A percentile compares a stretch with the other conserved stretches of the same genome.
These are phyloP conservation scores for Quercus aquifolioides DNA, from an alignment of 306 rosid species.

Conservation along the genomic window DNA sequence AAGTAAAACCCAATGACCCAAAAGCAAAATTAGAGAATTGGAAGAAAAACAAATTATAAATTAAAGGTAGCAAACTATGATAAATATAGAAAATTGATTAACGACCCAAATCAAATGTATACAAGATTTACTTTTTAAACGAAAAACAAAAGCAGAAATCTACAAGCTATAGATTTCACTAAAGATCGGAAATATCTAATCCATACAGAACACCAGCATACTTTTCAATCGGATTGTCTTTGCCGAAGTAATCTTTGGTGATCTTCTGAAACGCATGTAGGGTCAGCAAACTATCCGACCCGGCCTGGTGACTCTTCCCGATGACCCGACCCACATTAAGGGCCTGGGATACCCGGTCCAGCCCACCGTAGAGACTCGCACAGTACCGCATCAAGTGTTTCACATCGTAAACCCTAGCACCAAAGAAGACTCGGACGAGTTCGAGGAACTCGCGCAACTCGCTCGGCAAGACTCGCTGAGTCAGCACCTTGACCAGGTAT, in stretches of 20 bases:
- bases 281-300: conserved; percentile 73
- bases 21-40: too few relatives aligned
- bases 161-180: conserved; percentile 12
- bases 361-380: conserved; percentile 48
- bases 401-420: conserved; percentile 57
- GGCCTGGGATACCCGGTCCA: conserved; percentile 41
- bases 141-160: conserved; percentile 1
- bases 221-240: conserved; percentile 22
- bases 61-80: neutral
- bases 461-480: conserved; percentile 43
- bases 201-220: conserved; percentile 61
- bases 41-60: neutral
- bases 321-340: conserved; percentile 37
- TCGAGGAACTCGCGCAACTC: conserved; percentile 29
- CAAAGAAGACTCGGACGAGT: conserved; percentile 46
- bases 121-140: conserved; percentile 16
- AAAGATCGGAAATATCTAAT: conserved; percentile 31
- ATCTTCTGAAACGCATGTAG: conserved; percentile 47
- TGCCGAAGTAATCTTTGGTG: conserved; percentile 27
- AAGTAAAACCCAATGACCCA: neutral
- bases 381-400: conserved; percentile 55
- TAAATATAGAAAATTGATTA: conserved; percentile 4
- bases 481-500: conserved; percentile 57
- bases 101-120: conserved; percentile 18
- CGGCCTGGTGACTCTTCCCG: conserved; percentile 69